phyloP scores from a whole-genome alignment of 305 asterid genomes.

The Rubia tinctorum region DNA sequence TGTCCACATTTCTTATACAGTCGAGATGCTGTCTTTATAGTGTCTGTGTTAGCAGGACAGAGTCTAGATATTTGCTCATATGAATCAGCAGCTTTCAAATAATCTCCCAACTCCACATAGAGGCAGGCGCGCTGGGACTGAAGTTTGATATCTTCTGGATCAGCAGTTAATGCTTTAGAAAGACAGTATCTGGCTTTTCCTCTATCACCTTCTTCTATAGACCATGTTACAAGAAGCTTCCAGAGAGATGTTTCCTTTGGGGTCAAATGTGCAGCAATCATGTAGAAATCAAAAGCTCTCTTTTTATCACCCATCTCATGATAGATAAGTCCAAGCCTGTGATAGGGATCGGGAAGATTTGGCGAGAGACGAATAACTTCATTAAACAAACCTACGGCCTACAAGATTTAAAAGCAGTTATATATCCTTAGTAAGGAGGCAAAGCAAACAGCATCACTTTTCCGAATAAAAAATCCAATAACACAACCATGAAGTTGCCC shows the following conservation, averaged over 20 bases:
- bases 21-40: slow-evolving; percentile 47
- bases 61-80: slow-evolving; percentile 59
- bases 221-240: slow-evolving; percentile 56
- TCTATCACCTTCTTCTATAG: slow-evolving; percentile 53
- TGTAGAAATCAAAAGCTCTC: slow-evolving; percentile 56
- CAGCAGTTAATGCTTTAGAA: slow-evolving; percentile 62
- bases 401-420: slow-evolving; percentile 27
- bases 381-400: slow-evolving; percentile 62
- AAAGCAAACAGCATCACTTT: slow-evolving; percentile 8
- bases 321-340: slow-evolving; percentile 63
- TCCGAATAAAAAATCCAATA: slow-evolving; percentile 6
- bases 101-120: slow-evolving; percentile 57
- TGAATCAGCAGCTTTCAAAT: slow-evolving; percentile 61
- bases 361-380: slow-evolving; percentile 84
- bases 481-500: slow-evolving; percentile 3
- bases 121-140: slow-evolving; percentile 54
- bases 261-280: slow-evolving; percentile 70
- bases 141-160: slow-evolving; percentile 62
- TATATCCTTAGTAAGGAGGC: slow-evolving; percentile 14
- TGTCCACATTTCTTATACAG: slow-evolving; percentile 54
- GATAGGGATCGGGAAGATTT: slow-evolving; percentile 59
- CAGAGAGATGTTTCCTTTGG: slow-evolving; percentile 72
- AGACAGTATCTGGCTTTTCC: slow-evolving; percentile 67
- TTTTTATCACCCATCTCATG: slow-evolving; percentile 47
- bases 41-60: slow-evolving; percentile 48